phyloP scores from a whole-genome alignment of 2,329 filamentous ascomycete species.

The Epicoccum sorghinum region DNA sequence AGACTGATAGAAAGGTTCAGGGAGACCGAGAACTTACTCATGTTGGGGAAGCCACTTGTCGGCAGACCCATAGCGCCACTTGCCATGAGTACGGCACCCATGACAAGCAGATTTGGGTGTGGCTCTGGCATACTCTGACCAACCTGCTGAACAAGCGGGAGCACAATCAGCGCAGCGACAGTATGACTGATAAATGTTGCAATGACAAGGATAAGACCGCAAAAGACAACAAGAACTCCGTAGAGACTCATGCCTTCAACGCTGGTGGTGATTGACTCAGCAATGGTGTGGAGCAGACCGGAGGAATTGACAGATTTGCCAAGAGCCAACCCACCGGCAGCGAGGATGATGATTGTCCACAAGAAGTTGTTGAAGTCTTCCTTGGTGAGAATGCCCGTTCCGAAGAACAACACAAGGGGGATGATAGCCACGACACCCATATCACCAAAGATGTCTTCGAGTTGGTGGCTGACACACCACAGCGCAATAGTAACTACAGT shows the following conservation, averaged over 20 bases:
- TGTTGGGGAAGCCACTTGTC: slow-evolving; percentile 96
- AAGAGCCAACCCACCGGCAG: slow-evolving; percentile 87
- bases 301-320: slow-evolving; percentile 95
- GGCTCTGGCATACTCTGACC: slow-evolving; percentile 83
- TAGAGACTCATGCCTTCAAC: slow-evolving; percentile 86
- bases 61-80: slow-evolving; percentile 97
- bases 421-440: slow-evolving; percentile 99
- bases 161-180: slow-evolving; percentile 90
- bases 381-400: slow-evolving; percentile 93
- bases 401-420: slow-evolving; percentile 94
- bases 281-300: slow-evolving; percentile 87
- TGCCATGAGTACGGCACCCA: slow-evolving; percentile 95
- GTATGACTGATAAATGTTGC: slow-evolving; percentile 98
- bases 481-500: slow-evolving; percentile 84
- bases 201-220: slow-evolving; percentile 82
- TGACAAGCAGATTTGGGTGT: slow-evolving; percentile 92
- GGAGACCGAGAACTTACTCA: slow-evolving; percentile 74
- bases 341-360: slow-evolving; percentile 99
- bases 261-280: slow-evolving; percentile 71
- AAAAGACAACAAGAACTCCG: slow-evolving; percentile 84
- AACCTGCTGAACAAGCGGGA: slow-evolving; percentile 87
- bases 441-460: slow-evolving; percentile 88
- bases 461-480: slow-evolving; percentile 91
- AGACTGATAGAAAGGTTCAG: slow-evolving; percentile 2
- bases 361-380: slow-evolving; percentile 99